Evolutionary conservation across 164 flowering plant species (phyloP), one percentile per base, ranked within the genome.

Genomic region (Tinospora cordifolia): DNA sequence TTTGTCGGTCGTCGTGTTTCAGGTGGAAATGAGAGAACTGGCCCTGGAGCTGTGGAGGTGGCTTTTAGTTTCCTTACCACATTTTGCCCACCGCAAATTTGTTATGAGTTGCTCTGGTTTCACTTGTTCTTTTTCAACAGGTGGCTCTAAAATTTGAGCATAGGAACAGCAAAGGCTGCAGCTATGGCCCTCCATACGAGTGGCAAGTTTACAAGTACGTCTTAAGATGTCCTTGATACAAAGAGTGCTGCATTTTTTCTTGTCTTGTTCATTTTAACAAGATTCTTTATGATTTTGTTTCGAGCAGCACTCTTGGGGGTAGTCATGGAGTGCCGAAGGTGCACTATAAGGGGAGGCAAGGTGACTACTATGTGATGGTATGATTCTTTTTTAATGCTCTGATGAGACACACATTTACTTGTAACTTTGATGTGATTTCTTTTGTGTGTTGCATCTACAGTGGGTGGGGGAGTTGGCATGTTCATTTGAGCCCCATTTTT

Each of bases 141-240:
- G 97, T 92, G 15, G 97, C 97, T 57, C 67, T 92, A 44, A 92
- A 92, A 71, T 92, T 92, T 75, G 97, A 92, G 84, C 96, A 88
- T 40, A 85, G 87, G 75, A 90, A 83, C 79, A 92, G 97, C 84
- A 92, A 92, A 76, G 97, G 97, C 60, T 92, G 97, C 68, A 92
- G 81, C 72, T 87, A 87, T 73, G 96, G 97, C 24, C 97, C 97
- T 76, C 97, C 97, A 46, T 84, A 90, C 58, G 97, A 92, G 82
- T 92, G 97, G 97, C 90, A 88, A 83, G 97, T 92, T 27, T 92
- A 92, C 86, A 87, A 83, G 97, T 92, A 83, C 59, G 86, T 80
- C 22, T 38, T 9, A 15, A 44, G 46, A 8, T 39, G n/a, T 25
- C 22, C 65, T 65, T 38, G 27, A 63, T 46, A n/a, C 10, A 60